Evolutionary conservation across 2,329 filamentous ascomycete genomes (phyloP).

Genomic region (Mycosphaerella arachidis): DNA sequence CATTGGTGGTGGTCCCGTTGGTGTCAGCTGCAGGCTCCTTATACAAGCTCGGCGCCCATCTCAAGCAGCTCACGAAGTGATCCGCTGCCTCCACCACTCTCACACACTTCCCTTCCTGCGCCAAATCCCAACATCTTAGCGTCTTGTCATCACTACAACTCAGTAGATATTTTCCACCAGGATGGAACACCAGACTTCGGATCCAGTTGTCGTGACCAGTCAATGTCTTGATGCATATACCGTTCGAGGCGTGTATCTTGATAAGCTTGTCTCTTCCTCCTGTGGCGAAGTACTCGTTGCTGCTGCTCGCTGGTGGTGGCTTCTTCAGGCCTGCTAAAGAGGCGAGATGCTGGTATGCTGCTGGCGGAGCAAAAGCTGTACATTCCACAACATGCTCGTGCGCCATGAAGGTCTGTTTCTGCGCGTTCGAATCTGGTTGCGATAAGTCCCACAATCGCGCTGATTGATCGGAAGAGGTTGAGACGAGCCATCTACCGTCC

Average conservation of each 20-base stretch:
- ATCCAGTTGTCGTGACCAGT: constrained; percentile 94
- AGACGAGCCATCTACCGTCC: constrained; percentile 79
- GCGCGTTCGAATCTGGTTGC: constrained; percentile 56
- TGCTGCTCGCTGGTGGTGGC: constrained; percentile 65
- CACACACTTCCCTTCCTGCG: constrained; percentile 85
- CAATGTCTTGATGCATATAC: constrained; percentile 78
- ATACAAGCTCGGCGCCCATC: constrained; percentile 76
- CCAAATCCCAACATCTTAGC: constrained; percentile 87
- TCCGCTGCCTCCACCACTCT: constrained; percentile 70
- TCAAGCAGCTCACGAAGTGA: constrained; percentile 79
- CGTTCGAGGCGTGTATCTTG: constrained; percentile 79
- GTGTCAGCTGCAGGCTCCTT: constrained; percentile 50
- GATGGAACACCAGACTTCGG: constrained; percentile 79
- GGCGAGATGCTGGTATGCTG: constrained; percentile 73
- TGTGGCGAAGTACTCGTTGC: constrained; percentile 84
- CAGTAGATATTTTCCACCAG: constrained; percentile 83
- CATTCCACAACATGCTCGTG: constrained; percentile 86
- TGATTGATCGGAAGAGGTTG: constrained; percentile 76
- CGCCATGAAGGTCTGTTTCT: constrained; percentile 72
- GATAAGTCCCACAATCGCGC: constrained; percentile 81
- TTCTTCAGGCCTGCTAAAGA: constrained; percentile 78
- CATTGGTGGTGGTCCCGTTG: constrained; percentile 43
- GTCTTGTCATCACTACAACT: constrained; percentile 88
- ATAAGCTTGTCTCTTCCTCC: constrained; percentile 89
- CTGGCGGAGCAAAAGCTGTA: constrained; percentile 76